Evolutionary conservation across 345 rosid genomes (phyloP).

Genomic region (Jatropha curcas): DNA sequence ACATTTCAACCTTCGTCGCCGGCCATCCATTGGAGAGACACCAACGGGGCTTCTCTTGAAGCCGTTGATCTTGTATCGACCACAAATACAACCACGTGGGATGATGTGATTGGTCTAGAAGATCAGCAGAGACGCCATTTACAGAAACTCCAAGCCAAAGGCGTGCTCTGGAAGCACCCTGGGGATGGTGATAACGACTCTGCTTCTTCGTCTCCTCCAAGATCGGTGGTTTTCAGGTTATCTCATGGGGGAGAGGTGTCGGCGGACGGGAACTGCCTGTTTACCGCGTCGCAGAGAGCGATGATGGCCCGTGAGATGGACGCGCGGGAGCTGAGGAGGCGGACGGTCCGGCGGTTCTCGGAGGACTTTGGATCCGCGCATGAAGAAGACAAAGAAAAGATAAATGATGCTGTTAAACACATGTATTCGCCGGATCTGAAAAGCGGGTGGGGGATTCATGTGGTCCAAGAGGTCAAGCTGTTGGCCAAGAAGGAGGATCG

Average conservation of each 20-base stretch:
- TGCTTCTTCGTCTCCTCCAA: not conserved
- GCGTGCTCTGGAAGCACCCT: slow-evolving; percentile 92
- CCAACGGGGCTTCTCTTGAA: slow-evolving; percentile 37
- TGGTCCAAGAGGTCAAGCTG: slow-evolving; percentile 87
- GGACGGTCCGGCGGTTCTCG: slow-evolving; percentile 68
- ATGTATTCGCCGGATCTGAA: slow-evolving; percentile 99
- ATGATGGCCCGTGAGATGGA: slow-evolving; percentile 66
- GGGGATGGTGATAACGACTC: slow-evolving; percentile 34
- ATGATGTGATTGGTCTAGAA: slow-evolving; percentile 78
- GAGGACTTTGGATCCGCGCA: slow-evolving; percentile 70
- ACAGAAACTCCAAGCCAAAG: slow-evolving; percentile 66
- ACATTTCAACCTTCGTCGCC: slow-evolving; percentile 66
- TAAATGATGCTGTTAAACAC: slow-evolving; percentile 62
- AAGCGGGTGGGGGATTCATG: slow-evolving; percentile 97
- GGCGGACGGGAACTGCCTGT: slow-evolving; percentile 93
- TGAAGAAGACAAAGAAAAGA: slow-evolving; percentile 44
- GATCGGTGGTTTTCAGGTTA: slow-evolving; percentile 71
- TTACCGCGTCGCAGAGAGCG: slow-evolving; percentile 84
- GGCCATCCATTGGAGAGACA: slow-evolving; percentile 57
- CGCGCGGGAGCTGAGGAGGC: slow-evolving; percentile 70
- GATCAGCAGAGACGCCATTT: slow-evolving; percentile 85
- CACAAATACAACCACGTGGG: slow-evolving; percentile 50
- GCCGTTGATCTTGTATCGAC: slow-evolving; percentile 47
- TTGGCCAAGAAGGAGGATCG: slow-evolving; percentile 79
- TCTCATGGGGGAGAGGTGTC: slow-evolving; percentile 95